Conservation (phyloP, 306 rosid genomes). For the Cicer pinnatifidum region DNA sequence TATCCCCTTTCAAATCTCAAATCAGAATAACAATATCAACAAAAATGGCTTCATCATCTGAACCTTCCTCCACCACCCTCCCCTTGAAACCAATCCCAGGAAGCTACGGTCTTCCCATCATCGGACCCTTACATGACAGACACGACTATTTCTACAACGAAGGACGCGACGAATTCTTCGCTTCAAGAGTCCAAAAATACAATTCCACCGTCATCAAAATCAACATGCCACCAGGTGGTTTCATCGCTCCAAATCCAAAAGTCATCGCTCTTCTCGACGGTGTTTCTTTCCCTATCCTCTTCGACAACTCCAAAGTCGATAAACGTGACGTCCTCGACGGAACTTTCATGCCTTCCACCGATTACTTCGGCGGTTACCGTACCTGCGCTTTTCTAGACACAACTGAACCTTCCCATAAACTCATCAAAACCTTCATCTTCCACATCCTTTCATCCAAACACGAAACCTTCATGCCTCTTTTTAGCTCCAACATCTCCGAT, state of each 20-base stretch:
- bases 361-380: constrained; percentile 72
- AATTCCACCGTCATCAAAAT: constrained; percentile 68
- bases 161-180: constrained; percentile 68
- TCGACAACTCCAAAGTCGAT: constrained; percentile 68
- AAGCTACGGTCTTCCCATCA: constrained; percentile 60
- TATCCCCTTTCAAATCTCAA: too few species aligned
- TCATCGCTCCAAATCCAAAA: constrained; percentile 58
- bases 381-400: constrained; percentile 70
- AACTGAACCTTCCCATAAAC: constrained; percentile 59
- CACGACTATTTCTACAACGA: constrained; percentile 73
- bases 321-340: constrained; percentile 74
- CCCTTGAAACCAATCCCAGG: constrained; percentile 63
- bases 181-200: constrained; percentile 47
- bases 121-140: constrained; percentile 66
- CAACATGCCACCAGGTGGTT: constrained; percentile 85
- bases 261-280: constrained; percentile 75
- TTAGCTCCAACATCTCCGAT: constrained; percentile 43
- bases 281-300: constrained; percentile 60
- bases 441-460: constrained; percentile 56
- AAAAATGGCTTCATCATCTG: constrained; percentile 43
- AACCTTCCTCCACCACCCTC: constrained; percentile 16
- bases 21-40: neutral
- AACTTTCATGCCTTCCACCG: constrained; percentile 76
- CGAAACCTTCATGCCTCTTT: constrained; percentile 52
- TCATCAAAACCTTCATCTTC: constrained; percentile 55